Conservation (phyloP, 345 rosid species). For the Populus ilicifolia region DNA sequence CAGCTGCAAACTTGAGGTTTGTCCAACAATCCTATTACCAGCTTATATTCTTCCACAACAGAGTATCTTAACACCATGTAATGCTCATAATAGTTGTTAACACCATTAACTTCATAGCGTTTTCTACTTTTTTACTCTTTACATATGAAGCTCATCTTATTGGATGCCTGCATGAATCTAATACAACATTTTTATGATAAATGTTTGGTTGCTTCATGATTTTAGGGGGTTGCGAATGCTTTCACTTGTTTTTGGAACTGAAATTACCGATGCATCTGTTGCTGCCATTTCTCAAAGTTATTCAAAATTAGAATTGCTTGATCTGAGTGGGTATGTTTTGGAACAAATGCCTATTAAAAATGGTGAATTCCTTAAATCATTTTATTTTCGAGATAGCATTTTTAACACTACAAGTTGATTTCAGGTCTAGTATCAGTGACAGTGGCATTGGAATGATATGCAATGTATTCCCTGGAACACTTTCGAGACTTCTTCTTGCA, state of each 20-base stretch:
- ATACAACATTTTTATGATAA: neutral
- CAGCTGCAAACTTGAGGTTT: slow-evolving; percentile 82
- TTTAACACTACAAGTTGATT: slow-evolving; percentile 18
- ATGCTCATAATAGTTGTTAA: neutral
- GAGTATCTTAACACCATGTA: neutral
- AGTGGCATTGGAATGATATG: slow-evolving; percentile 97
- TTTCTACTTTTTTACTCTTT: neutral
- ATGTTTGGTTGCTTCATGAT: slow-evolving; percentile 11
- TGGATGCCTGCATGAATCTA: neutral
- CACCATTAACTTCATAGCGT: neutral
- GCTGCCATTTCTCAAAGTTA: slow-evolving; percentile 82
- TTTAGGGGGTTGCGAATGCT: slow-evolving; percentile 85
- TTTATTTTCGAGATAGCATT: slow-evolving; percentile 4
- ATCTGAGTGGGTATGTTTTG: slow-evolving; percentile 88
- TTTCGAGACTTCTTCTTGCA: slow-evolving; percentile 82
- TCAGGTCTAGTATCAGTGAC: slow-evolving; percentile 92
- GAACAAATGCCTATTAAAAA: slow-evolving; percentile 3
- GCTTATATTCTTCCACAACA: neutral
- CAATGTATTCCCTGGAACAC: slow-evolving; percentile 74
- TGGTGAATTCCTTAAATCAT: neutral
- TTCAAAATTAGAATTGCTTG: slow-evolving; percentile 79
- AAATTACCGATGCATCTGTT: slow-evolving; percentile 87
- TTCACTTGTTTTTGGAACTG: slow-evolving; percentile 88
- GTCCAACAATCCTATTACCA: slow-evolving; percentile 5
- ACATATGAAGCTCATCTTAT: neutral